Base-by-base conservation (phyloP, 371 early-diverging fungal genomes). In the Mortierella sp. region DNA sequence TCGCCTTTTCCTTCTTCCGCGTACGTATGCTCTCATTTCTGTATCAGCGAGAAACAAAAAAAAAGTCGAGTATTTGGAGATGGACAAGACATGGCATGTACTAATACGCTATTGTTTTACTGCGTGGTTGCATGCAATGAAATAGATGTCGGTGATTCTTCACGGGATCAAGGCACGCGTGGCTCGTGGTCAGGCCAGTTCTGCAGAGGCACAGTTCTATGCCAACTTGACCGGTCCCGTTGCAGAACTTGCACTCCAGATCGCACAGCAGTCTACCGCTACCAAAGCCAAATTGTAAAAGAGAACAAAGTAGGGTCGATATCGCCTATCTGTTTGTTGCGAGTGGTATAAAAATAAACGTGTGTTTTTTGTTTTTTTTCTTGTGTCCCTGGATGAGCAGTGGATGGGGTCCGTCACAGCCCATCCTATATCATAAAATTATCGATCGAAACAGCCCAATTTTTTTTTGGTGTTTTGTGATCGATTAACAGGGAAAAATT, bases 81-180 rank as follows among this genome's bases (percentile, higher is more conserved):
- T 4, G 32, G 16, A 43, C 44, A 32, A 56, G 32, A 44, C 48
- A 27, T 24, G 4, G 0, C 2, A 44, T 4, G 8, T 16, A n/a
- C 1, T 41, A 14, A 24, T 27, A 41, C 12, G 2, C 38, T 71
- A 32, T 14, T 41, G 21, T 49, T 16, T 41, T 0, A 24, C 35
- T 21, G 1, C 8, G 72, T 63, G 24, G 8, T 55, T 60, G 21
- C 2, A 27, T n/a, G 3, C 18, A 72, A 55, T 11, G 8, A n/a
- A 55, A 58, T 77, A 95, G 88, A 90, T 95, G 46, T 87, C 95
- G 2, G 96, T 97, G 11, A 96, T 97, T 81, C 82, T 92, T 48
- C 97, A 97, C 82, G 98, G 98, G 38, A 94, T 98, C 77, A 94
- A 95, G n/a, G 97, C 97, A 1, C 92, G 98, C 70, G 93, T 96